Conservation (phyloP, 1,284 basidiomycete species). For the Ceratobasidium sp. region DNA sequence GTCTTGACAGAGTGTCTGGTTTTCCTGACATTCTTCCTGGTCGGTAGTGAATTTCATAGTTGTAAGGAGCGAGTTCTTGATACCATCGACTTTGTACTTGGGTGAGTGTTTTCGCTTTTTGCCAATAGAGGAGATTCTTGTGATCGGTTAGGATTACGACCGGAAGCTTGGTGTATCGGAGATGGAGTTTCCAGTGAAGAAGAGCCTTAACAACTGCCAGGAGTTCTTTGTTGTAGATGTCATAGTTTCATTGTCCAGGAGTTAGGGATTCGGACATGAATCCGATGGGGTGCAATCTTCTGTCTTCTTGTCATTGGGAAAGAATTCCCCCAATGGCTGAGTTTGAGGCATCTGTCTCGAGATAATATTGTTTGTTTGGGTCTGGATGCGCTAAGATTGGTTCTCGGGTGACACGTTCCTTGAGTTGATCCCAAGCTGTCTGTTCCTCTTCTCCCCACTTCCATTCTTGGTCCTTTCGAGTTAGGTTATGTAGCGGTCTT, state of each 20-base stretch:
- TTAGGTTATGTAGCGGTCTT: constrained; percentile 45
- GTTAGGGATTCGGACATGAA: constrained; percentile 47
- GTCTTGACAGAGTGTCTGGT: constrained; percentile 47
- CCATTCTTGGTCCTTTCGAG: constrained; percentile 41
- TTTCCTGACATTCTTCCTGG: constrained; percentile 45
- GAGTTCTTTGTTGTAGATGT: constrained; percentile 55
- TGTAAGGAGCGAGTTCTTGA: background rate
- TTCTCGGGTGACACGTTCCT: constrained; percentile 44
- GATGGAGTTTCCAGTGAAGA: constrained; percentile 53
- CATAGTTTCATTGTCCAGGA: constrained; percentile 50
- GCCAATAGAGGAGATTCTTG: constrained; percentile 50
- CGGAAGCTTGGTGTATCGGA: constrained; percentile 45
- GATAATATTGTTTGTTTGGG: constrained; percentile 42
- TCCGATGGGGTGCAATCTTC: constrained; percentile 46
- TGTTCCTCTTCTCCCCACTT: constrained; percentile 26
- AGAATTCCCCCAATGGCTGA: constrained; percentile 48
- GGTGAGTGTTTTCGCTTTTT: background rate
- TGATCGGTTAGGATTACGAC: constrained; percentile 53
- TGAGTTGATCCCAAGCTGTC: constrained; percentile 44
- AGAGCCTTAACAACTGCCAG: constrained; percentile 54
- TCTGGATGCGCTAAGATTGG: constrained; percentile 48
- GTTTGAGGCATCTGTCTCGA: constrained; percentile 50
- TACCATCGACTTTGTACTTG: background rate
- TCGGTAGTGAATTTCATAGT: constrained; percentile 45
- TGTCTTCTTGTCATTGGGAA: constrained; percentile 44